These are phyloP conservation scores for Chlorella sp. DNA, from an alignment of 139 green algal genomes.

Conservation along the genomic window DNA sequence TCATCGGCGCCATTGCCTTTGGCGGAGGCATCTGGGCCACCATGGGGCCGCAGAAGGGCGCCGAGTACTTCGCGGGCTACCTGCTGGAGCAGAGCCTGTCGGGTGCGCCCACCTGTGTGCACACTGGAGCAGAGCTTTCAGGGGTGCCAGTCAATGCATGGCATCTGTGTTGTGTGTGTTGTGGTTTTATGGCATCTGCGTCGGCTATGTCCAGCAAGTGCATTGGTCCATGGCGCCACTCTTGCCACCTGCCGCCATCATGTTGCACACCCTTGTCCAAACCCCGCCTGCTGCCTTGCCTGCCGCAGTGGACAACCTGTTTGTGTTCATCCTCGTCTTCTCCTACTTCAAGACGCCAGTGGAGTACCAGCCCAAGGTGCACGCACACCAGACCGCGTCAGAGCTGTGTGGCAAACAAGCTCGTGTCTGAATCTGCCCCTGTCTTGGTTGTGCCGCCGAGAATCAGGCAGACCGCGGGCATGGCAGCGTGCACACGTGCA, in stretches of 20 bases:
- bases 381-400: background rate
- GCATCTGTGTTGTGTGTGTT: background rate
- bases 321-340: slow-evolving; percentile 99
- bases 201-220: no score
- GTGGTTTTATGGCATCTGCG: no score
- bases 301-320: slow-evolving; percentile 94
- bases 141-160: background rate
- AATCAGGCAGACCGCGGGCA: no score
- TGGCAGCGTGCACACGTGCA: background rate
- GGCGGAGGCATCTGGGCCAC: slow-evolving; percentile 70
- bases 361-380: slow-evolving; percentile 73
- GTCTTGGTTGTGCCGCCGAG: no score
- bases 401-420: no score
- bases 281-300: background rate
- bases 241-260: background rate
- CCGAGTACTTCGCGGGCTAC: slow-evolving; percentile 95
- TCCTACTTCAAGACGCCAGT: slow-evolving; percentile 85
- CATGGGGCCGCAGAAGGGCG: slow-evolving; percentile 53
- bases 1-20: slow-evolving; percentile 73
- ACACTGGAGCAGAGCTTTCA: background rate
- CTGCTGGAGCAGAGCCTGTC: slow-evolving; percentile 95
- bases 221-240: background rate
- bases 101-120: background rate
- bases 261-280: background rate
- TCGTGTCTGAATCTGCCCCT: no score